Conservation (phyloP, 371 early-diverging fungal species). For the Mucor lusitanicus region DNA sequence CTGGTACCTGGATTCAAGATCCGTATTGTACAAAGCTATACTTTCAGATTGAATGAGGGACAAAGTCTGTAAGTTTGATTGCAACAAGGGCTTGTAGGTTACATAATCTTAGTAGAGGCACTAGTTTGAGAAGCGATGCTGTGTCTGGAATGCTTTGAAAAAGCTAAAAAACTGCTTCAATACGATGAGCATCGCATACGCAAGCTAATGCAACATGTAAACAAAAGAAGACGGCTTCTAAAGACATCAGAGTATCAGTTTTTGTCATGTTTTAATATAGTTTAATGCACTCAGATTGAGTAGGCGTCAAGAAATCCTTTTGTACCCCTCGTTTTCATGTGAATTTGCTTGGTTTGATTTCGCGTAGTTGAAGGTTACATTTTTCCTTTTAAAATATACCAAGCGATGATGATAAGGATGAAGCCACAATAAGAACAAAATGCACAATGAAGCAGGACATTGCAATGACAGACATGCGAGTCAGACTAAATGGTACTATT, state of each 20-base stretch:
- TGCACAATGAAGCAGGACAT: not conserved
- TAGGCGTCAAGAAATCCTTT: not conserved
- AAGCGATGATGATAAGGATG: not conserved
- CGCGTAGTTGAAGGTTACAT: not conserved
- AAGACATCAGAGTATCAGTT: not conserved
- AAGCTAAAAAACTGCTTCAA: not conserved
- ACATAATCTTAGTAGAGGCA: not conserved
- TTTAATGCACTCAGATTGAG: not conserved
- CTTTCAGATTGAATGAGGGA: not conserved
- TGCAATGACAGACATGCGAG: not conserved
- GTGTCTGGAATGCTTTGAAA: not conserved
- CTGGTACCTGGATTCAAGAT: not conserved
- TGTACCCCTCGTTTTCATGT: not conserved
- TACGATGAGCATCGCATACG: not conserved
- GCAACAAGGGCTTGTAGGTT: not conserved
- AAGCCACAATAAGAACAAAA: not conserved
- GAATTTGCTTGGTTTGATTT: not conserved
- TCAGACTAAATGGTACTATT: not conserved
- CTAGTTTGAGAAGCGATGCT: not conserved
- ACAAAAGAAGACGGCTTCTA: not conserved
- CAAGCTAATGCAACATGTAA: not conserved
- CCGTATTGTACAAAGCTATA: not conserved
- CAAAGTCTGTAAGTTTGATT: not conserved
- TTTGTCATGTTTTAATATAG: not conserved
- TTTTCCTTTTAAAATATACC: not conserved